Base-by-base conservation (phyloP, 1,139 yeast genomes). In the Yamadazyma buinensis region DNA sequence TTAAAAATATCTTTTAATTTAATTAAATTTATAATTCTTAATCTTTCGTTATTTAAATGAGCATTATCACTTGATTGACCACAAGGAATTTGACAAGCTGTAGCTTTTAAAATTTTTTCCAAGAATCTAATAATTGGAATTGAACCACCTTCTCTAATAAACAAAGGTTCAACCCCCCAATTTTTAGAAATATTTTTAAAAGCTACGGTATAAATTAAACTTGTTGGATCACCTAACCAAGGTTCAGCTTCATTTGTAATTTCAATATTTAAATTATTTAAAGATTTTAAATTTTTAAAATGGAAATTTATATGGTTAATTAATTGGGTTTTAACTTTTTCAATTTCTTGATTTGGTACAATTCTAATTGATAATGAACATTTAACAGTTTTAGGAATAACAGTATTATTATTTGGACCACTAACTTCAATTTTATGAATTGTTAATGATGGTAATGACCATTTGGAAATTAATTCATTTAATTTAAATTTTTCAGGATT, bases 21-120 rank as follows among this genome's bases (percentile, higher is more conserved):
- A 48, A 80, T 77, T 50, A 92, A 70, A 53, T 92, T 92, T 28
- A 80, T 63, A 20, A 92, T 77, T 39, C 97, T 65, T 33, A 92
- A 61, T 42, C 94, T 75, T 57, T 92, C 98, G 52, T 92, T 84
- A 49, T 81, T 80, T 51, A 92, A 71, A 64, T 92, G 98, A 2
- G 97, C 97, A 52, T 87, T 87, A 55, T 92, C 98, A 32, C 94
- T 80, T 1, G 94, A 77, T 61, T 92, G 98, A 0, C 98, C 98
- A 55, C 97, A 87, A 2, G 98, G 98, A 27, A 92, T 76, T 57
- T 92, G 97, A 1, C 92, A 95, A 1, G 97, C 97, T 15, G 87
- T 85, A 2, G 97, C 96, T 35, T 72, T 59, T 47, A 92, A 84
- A 14, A 75, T 70, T 54, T 84, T 84, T 51, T 92, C 98, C 46